These are phyloP conservation scores for Luvunga scandens DNA, from an alignment of 345 rosid genomes.

Conservation along the genomic window DNA sequence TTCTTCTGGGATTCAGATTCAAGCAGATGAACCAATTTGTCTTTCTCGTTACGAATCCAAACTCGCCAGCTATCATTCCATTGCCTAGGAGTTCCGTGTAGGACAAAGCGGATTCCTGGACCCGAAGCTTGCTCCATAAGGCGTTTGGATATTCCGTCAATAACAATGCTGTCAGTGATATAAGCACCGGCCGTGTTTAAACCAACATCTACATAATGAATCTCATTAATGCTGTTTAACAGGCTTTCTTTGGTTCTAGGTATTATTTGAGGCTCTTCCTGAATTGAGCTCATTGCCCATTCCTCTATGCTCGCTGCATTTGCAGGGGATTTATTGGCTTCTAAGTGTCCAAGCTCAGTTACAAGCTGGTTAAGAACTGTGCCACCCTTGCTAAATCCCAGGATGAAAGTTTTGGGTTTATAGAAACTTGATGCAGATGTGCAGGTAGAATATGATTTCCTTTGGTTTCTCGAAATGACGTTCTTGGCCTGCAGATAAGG, in stretches of 20 bases:
- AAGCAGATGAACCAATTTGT: slow-evolving; percentile 48
- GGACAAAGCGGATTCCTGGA: slow-evolving; percentile 38
- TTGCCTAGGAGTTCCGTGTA: slow-evolving; percentile 95
- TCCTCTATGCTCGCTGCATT: slow-evolving; percentile 14
- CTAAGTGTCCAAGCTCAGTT: slow-evolving; percentile 52
- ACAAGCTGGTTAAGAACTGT: slow-evolving; percentile 80
- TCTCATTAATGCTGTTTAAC: slow-evolving; percentile 53
- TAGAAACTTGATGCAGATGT: slow-evolving; percentile 11
- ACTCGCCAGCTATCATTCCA: slow-evolving; percentile 65
- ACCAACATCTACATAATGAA: slow-evolving; percentile 85
- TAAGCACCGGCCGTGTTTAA: slow-evolving; percentile 75
- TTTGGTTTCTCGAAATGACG: slow-evolving; percentile 24
- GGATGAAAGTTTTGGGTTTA: slow-evolving; percentile 49
- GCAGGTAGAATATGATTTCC: slow-evolving; percentile 13
- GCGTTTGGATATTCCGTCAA: slow-evolving; percentile 42
- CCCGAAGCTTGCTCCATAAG: slow-evolving; percentile 24
- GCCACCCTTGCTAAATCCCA: slow-evolving; percentile 95
- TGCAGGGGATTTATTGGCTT: slow-evolving; percentile 14
- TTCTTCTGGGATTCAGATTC: slow-evolving; percentile 38
- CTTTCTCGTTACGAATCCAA: slow-evolving; percentile 65
- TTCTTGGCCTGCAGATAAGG: slow-evolving; percentile 36
- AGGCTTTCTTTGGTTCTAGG: slow-evolving; percentile 50
- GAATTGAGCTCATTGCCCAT: background rate
- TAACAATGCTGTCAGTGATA: slow-evolving; percentile 50
- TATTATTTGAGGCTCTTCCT: slow-evolving; percentile 37